Conservation (phyloP, 208 protist species). For the Zelonia costaricensis region DNA sequence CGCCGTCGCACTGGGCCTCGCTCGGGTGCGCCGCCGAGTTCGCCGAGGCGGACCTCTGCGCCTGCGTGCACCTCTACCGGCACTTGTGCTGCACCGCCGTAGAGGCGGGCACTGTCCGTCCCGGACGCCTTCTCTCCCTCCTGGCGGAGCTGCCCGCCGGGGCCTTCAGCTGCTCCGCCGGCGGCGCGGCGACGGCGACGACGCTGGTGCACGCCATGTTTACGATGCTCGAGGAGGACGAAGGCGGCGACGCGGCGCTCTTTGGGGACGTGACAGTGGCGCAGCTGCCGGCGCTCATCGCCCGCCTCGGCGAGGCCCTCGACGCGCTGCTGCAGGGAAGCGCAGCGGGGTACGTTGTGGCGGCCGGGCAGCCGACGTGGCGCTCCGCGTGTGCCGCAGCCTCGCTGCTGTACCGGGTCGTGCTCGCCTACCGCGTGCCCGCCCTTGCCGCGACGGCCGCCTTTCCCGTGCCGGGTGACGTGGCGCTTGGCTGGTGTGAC, state of each 20-base stretch:
- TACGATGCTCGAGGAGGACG: slow-evolving; percentile 11
- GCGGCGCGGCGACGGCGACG: slow-evolving; percentile 12
- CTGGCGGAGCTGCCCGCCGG: slow-evolving; percentile 23
- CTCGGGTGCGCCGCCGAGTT: slow-evolving; percentile 9
- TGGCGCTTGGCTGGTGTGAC: neutral
- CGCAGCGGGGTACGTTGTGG: slow-evolving; percentile 7
- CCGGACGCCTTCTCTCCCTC: slow-evolving; percentile 1
- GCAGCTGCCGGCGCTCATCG: slow-evolving; percentile 25
- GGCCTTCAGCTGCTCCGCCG: slow-evolving; percentile 8
- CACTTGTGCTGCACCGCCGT: slow-evolving; percentile 10
- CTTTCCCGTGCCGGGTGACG: slow-evolving; percentile 13
- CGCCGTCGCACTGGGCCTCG: slow-evolving; percentile 7
- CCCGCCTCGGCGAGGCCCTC: slow-evolving; percentile 21
- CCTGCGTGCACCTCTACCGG: slow-evolving; percentile 11
- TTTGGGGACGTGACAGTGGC: slow-evolving; percentile 16
- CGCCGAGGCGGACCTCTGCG: slow-evolving; percentile 6
- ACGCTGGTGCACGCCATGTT: slow-evolving; percentile 11
- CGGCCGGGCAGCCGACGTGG: slow-evolving; percentile 13
- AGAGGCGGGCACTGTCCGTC: neutral
- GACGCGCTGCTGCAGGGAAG: slow-evolving; percentile 6
- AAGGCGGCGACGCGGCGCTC: slow-evolving; percentile 1
- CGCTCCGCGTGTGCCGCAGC: slow-evolving; percentile 5
- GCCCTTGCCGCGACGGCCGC: slow-evolving; percentile 4
- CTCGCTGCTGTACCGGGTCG: slow-evolving; percentile 20
- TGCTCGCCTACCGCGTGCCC: slow-evolving; percentile 9